Percentiles rank a stretch among this genome's conserved stretches.
Evolutionary conservation across 495 filamentous ascomycete genomes (phyloP).

Genomic region (Penicillium robsamsonii): DNA sequence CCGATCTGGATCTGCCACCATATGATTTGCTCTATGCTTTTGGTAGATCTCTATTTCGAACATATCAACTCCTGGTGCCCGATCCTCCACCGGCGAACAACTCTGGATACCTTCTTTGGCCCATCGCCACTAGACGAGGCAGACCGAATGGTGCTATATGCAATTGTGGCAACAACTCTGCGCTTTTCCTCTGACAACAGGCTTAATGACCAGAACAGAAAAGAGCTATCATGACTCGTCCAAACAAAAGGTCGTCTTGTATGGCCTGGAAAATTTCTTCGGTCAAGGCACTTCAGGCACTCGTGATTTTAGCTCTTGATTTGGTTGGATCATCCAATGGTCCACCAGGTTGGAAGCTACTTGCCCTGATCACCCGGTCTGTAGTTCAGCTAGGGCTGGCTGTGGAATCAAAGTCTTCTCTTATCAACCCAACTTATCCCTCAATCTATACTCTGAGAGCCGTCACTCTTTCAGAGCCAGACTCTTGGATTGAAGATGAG

Average conservation of each 20-base stretch:
- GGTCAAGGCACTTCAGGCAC: constrained; percentile 79
- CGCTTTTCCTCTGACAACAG: constrained; percentile 74
- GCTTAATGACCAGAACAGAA: constrained; percentile 65
- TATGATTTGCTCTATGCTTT: constrained; percentile 75
- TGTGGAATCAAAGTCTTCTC: constrained; percentile 72
- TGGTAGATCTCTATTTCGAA: constrained; percentile 86
- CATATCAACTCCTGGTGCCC: constrained; percentile 91
- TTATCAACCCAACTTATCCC: constrained; percentile 67
- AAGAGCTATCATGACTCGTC: constrained; percentile 73
- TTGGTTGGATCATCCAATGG: constrained; percentile 78
- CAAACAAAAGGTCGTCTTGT: constrained; percentile 80
- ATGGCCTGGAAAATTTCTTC: constrained; percentile 82
- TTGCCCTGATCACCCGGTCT: constrained; percentile 80
- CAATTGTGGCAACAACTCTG: constrained; percentile 81
- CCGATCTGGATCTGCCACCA: constrained; percentile 77
- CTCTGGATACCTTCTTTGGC: constrained; percentile 78
- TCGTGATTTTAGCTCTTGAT: constrained; percentile 79
- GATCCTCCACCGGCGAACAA: constrained; percentile 77
- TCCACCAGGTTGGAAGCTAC: constrained; percentile 82
- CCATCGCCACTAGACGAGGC: constrained; percentile 70
- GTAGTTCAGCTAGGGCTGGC: constrained; percentile 82
- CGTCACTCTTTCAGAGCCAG: constrained; percentile 75
- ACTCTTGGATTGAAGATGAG: constrained; percentile 86
- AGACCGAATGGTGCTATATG: constrained; percentile 78
- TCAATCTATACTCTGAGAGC: constrained; percentile 84